Evolutionary conservation across 2,329 filamentous ascomycete genomes (phyloP).

Genomic region (Talaromyces amestolkiae): DNA sequence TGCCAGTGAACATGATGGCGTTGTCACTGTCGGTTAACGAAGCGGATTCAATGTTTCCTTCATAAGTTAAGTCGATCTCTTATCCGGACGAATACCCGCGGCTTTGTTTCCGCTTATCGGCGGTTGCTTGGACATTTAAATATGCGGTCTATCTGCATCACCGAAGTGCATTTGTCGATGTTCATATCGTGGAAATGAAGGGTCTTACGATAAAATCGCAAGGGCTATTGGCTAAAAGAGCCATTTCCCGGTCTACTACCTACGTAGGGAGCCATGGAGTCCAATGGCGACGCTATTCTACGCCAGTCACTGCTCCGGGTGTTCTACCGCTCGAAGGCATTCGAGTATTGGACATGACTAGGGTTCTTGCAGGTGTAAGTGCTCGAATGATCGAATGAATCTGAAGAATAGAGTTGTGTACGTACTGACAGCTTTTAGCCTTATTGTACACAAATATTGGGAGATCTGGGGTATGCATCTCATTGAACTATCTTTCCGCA

Average conservation of each 20-base stretch:
- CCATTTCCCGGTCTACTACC: background rate
- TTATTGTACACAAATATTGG: slow-evolving; percentile 95
- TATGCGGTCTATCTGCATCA: background rate
- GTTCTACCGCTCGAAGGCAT: slow-evolving; percentile 76
- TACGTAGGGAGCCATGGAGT: background rate
- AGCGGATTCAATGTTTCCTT: background rate
- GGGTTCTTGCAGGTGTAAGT: slow-evolving; percentile 88
- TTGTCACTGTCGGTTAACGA: slow-evolving; percentile 11
- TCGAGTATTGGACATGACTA: slow-evolving; percentile 91
- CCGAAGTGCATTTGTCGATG: background rate
- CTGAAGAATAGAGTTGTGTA: background rate
- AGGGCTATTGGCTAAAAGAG: slow-evolving; percentile 20
- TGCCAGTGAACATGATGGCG: slow-evolving; percentile 86
- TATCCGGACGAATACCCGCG: background rate
- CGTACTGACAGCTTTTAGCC: slow-evolving; percentile 57
- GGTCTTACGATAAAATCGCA: slow-evolving; percentile 23
- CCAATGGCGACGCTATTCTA: slow-evolving; percentile 41
- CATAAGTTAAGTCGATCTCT: background rate
- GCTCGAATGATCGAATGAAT: background rate
- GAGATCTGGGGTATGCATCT: slow-evolving; percentile 78
- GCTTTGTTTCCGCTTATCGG: slow-evolving; percentile 5
- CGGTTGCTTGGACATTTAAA: background rate
- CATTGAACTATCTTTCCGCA: slow-evolving; percentile 7
- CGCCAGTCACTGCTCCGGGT: slow-evolving; percentile 40
- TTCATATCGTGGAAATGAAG: background rate